Conservation (phyloP, 2,329 filamentous ascomycete genomes). For the Xylariaceae sp. region DNA sequence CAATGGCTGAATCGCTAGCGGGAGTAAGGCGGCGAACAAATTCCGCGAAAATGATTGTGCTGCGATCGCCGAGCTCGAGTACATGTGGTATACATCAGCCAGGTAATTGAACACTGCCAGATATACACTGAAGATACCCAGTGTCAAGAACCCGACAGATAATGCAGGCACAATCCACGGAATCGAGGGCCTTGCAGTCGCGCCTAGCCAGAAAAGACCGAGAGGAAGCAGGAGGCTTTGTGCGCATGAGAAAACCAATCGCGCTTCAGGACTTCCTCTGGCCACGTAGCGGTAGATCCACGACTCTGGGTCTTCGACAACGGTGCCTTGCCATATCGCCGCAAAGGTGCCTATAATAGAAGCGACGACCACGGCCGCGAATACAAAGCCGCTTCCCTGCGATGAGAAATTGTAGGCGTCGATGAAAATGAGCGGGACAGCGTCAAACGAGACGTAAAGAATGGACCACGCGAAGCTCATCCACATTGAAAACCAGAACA, state of each 20-base stretch:
- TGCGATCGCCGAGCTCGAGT: constrained; percentile 61
- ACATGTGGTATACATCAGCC: constrained; percentile 63
- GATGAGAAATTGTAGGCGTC: neutral
- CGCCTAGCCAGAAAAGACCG: constrained; percentile 56
- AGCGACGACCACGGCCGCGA: neutral
- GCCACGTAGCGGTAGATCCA: neutral
- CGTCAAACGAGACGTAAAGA: constrained; percentile 53
- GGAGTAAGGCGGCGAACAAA: neutral
- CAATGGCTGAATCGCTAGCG: constrained; percentile 1
- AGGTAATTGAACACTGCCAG: constrained; percentile 66
- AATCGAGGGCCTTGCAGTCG: constrained; percentile 61
- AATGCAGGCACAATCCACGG: constrained; percentile 63
- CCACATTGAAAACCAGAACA: constrained; percentile 65
- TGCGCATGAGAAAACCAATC: constrained; percentile 58
- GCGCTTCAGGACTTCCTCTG: constrained; percentile 39
- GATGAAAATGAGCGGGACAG: constrained; percentile 2
- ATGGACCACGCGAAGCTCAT: constrained; percentile 65
- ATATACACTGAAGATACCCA: constrained; percentile 64
- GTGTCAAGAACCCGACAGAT: constrained; percentile 57
- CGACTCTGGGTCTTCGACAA: neutral
- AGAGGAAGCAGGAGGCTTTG: constrained; percentile 62
- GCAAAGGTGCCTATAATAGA: neutral
- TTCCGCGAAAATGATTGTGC: constrained; percentile 60
- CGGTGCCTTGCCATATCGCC: neutral
- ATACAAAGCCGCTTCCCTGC: neutral